Base-by-base conservation (phyloP, 441 rosid genomes). In the Flueggea neowawraea region DNA sequence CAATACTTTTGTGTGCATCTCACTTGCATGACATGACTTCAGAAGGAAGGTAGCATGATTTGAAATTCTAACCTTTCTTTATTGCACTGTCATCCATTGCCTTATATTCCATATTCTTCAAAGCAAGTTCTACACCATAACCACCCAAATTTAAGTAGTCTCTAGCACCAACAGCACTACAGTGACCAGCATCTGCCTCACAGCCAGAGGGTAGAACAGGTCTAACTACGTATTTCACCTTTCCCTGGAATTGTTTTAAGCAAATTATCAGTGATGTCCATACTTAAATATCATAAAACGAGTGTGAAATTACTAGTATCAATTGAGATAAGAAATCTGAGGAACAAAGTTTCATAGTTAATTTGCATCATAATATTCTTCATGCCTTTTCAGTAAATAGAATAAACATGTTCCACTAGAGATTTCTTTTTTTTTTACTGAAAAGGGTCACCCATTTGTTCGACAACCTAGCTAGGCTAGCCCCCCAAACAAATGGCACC, bases 101-200 rank as follows among this genome's bases (percentile, higher is more conserved):
- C 75, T 96, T 93, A 70, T 96, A 96, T 76, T 96, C 97, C 98
- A 96, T 96, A 78, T 93, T 96, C 85, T 96, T 96, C 82, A 96
- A 61, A 65, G 99, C 99, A 79, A 96, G 99, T 78, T 96, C 99
- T 44, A 92, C 97, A 48, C 99, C 98, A 79, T 92, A 96, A 66
- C 99, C 99, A 69, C 95, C 99, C 81, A 93, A 85, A 77, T 81
- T 84, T 75, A 89, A 84, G 71, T 81, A 71, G 69, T 84, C 96
- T 61, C 70, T 80, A 15, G 90, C 77, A 57, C 99, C 98, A 75
- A 90, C 71, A 73, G 96, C 95, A 76, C 90, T 96, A 69, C 98
- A 96, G 31, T 62, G 70, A 41, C 92, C 83, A 69, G 72, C 79
- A 79, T 81, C 79, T 66, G 75, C 70, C 77, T 87, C 98, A 79